phyloP scores from a whole-genome alignment of 2,329 filamentous ascomycete species.

The Penicillium sp. region DNA sequence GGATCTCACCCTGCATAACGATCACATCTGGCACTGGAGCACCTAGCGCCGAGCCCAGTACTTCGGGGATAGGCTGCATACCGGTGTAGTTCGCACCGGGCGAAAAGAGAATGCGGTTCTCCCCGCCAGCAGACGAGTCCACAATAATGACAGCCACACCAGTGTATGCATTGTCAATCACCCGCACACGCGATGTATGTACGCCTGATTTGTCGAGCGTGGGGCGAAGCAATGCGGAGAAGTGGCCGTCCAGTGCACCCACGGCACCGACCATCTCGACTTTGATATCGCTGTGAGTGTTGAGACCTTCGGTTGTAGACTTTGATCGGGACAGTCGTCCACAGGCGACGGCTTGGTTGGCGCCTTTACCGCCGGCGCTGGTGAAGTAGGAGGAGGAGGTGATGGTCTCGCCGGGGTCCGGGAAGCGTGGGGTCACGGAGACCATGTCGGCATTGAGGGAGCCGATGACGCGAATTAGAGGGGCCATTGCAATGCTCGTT shows the following conservation, averaged over 20 bases:
- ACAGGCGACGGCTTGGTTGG: conserved; percentile 91
- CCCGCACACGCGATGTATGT: conserved; percentile 58
- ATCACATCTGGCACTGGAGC: conserved; percentile 62
- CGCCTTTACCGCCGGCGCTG: conserved; percentile 88
- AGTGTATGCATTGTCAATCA: conserved; percentile 57
- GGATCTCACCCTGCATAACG: conserved; percentile 79
- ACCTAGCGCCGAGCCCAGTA: conserved; percentile 43
- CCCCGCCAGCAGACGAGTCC: conserved; percentile 67
- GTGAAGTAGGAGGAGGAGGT: conserved; percentile 76
- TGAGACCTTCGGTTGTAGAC: conserved; percentile 26
- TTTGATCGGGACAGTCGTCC: conserved; percentile 73
- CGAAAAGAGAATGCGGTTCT: conserved; percentile 76
- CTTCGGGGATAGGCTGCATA: conserved; percentile 43
- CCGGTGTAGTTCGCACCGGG: conserved; percentile 69
- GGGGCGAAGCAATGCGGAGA: conserved; percentile 62
- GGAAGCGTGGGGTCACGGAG: conserved; percentile 81
- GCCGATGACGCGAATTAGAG: conserved; percentile 78
- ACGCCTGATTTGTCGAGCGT: conserved; percentile 66
- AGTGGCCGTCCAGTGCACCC: conserved; percentile 63
- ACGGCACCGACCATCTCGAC: conserved; percentile 77
- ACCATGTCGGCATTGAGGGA: conserved; percentile 96
- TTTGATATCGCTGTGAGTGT: conserved; percentile 37
- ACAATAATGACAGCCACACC: conserved; percentile 77
- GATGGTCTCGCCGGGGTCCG: conserved; percentile 82
- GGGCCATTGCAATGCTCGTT: conserved; percentile 37